Percentiles rank a stretch among this genome's conserved stretches.
Evolutionary conservation across 257 asterid genomes (phyloP).

Genomic region (Paulownia fortunei): DNA sequence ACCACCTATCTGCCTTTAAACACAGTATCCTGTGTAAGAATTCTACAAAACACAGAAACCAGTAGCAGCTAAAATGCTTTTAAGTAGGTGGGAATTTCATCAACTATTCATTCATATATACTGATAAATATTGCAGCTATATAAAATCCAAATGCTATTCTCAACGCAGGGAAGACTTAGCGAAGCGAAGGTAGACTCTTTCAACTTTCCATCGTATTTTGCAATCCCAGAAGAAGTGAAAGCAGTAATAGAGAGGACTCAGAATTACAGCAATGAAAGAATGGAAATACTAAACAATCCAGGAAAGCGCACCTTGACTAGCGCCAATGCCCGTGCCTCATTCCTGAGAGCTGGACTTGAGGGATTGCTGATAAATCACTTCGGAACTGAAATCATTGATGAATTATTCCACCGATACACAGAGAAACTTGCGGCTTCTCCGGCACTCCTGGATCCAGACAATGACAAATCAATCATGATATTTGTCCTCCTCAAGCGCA

Average conservation of each 20-base stretch:
- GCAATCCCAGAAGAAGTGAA: constrained; percentile 34
- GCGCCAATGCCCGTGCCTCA: constrained; percentile 9
- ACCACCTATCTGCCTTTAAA: too few species aligned
- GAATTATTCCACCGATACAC: constrained; percentile 29
- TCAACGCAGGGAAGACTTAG: constrained; percentile 32
- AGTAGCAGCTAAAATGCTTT: too few species aligned
- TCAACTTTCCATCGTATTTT: constrained; percentile 40
- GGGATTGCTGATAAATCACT: constrained; percentile 25
- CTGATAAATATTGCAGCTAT: too few species aligned
- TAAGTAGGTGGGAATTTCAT: too few species aligned
- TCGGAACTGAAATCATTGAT: constrained; percentile 33
- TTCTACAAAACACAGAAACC: too few species aligned
- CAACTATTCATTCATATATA: too few species aligned
- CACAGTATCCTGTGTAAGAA: too few species aligned
- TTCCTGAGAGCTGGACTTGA: constrained; percentile 29
- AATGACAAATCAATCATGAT: constrained; percentile 21
- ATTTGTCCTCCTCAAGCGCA: constrained; percentile 28
- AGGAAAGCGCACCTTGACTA: constrained; percentile 16
- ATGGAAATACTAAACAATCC: constrained; percentile 35
- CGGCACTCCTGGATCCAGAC: background rate
- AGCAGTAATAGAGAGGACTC: constrained; percentile 25
- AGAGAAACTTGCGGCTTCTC: too few species aligned
- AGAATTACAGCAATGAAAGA: constrained; percentile 34
- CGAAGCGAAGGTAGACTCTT: constrained; percentile 39
- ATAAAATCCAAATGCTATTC: too few species aligned